Base-by-base conservation (phyloP, 352 stramenopile species). In the Phytophthora syringae region DNA sequence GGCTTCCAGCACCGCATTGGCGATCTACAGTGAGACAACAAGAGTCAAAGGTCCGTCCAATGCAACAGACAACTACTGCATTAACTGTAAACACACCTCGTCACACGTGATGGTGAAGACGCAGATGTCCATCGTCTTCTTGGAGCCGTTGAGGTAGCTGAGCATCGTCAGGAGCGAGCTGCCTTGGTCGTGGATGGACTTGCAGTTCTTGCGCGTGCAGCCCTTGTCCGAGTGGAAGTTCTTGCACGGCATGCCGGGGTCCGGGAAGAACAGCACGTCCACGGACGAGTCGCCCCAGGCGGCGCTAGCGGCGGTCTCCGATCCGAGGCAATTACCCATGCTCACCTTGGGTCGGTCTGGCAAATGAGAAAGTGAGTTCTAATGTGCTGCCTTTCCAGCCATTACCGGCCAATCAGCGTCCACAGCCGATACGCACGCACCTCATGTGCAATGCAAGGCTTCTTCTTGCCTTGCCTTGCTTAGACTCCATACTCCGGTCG, bases 81-180 rank as follows among this genome's bases (percentile, higher is more conserved):
- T n/a, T n/a, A 32, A 9, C 27, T 10, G 5, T 4, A 13, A 7
- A 21, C 64, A 11, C 50, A 89, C 82, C 63, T 91, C 82, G 30
- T 91, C 79, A 34, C 80, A 89, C 0, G 82, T 91, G 67, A 91
- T 89, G 15, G 80, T 91, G 54, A 91, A 91, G 30, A 91, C 82
- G 50, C 78, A 88, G 39, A 91, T 82, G 43, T 91, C 82, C 72
- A 89, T 83, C 5, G 73, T 82, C 30, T 60, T 70, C 39, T 67
- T 80, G 24, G 80, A 74, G 2, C 47, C 61, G 16, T 77, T 68
- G 34, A 91, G 70, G 56, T 75, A 82, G 21, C 62, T 62, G 27
- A 91, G 60, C 28, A 91, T 59, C 39, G 71, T 84, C 61, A 89
- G 56, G 22, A 91, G 74, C 47, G 75, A 86, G 50, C 78, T 88